A percentile compares a stretch with the other conserved stretches of the same genome.
Evolutionary conservation across 2,329 filamentous ascomycete species (phyloP).

Genomic region (Fusarium sp.): DNA sequence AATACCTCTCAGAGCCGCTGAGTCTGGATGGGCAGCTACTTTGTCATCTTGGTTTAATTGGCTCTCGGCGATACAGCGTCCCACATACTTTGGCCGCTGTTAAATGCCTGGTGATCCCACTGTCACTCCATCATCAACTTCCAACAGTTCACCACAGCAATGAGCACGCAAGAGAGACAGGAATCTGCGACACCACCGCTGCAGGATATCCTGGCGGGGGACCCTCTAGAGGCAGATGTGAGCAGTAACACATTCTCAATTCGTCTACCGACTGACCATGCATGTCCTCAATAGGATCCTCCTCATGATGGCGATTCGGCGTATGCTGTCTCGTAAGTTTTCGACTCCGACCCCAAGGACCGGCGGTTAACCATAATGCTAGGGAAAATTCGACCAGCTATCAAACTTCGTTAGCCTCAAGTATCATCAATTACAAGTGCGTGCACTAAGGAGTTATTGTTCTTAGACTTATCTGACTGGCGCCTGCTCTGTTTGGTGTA

Average conservation of each 20-base stretch:
- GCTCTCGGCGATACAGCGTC: too few relatives aligned
- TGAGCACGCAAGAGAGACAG: neutral
- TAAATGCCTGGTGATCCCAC: neutral
- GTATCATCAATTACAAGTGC: neutral
- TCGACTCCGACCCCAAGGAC: too few relatives aligned
- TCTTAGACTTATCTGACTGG: too few relatives aligned
- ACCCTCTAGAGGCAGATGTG: neutral
- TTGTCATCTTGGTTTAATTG: too few relatives aligned
- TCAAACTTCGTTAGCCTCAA: neutral
- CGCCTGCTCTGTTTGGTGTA: too few relatives aligned
- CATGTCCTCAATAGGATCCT: neutral
- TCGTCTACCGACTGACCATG: neutral
- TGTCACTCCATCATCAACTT: neutral
- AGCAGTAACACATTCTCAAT: neutral
- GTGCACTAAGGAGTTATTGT: too few relatives aligned
- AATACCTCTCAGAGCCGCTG: too few relatives aligned
- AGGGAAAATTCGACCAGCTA: neutral
- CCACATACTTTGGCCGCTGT: too few relatives aligned
- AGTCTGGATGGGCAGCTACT: too few relatives aligned
- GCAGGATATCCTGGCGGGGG: neutral
- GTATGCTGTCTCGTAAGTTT: neutral
- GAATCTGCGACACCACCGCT: neutral
- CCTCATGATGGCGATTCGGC: neutral
- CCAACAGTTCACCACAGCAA: neutral
- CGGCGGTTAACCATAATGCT: neutral